These are phyloP conservation scores for Colletotrichum sp. DNA, from an alignment of 2,329 filamentous ascomycete genomes.

Conservation along the genomic window DNA sequence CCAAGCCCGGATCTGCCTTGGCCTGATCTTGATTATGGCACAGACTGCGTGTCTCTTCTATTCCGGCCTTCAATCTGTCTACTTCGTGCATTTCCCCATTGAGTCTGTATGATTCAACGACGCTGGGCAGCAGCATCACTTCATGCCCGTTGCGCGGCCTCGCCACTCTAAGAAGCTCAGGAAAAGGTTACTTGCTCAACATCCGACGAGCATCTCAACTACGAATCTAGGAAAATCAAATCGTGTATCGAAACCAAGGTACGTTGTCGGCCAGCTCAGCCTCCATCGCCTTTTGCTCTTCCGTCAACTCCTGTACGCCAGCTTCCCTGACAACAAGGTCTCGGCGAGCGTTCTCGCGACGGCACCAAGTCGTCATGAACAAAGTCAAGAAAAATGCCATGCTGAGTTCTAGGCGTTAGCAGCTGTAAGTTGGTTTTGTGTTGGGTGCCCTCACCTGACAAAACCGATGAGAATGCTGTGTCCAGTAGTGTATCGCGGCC, in stretches of 20 bases:
- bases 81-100: neutral
- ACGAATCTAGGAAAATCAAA: conserved; percentile 5
- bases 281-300: conserved; percentile 33
- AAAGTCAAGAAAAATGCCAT: conserved; percentile 35
- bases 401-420: conserved; percentile 8
- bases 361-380: conserved; percentile 36
- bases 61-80: neutral
- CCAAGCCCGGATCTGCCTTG: neutral
- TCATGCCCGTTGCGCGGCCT: neutral
- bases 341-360: conserved; percentile 33
- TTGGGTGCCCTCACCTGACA: neutral
- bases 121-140: neutral
- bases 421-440: neutral
- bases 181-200: neutral
- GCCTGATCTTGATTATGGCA: neutral
- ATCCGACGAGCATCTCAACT: neutral
- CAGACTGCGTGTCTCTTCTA: neutral
- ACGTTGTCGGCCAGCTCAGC: conserved; percentile 34
- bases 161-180: neutral
- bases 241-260: conserved; percentile 35
- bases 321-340: conserved; percentile 25
- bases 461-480: conserved; percentile 49
- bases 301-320: conserved; percentile 25
- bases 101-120: neutral
- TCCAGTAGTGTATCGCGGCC: conserved; percentile 46